phyloP scores from a whole-genome alignment of 257 asterid species.

The Osmanthus fragrans region DNA sequence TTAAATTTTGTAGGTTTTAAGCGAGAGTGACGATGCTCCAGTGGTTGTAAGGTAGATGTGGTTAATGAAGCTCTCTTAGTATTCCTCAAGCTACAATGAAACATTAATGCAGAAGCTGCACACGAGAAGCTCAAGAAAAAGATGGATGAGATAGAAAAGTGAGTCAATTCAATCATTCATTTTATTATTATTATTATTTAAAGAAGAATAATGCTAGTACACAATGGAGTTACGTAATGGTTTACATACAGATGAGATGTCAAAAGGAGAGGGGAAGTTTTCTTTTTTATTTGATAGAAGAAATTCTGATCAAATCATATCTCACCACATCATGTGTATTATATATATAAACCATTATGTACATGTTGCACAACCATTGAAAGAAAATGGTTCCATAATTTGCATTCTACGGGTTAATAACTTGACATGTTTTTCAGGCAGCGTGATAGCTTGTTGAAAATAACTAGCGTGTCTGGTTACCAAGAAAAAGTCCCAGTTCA shows the following conservation, averaged over 20 bases:
- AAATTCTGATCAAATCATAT: no score
- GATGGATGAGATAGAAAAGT: conserved; percentile 78
- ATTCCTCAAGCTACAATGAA: conserved; percentile 55
- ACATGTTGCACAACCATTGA: background rate
- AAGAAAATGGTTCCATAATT: background rate
- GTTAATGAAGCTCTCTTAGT: conserved; percentile 68
- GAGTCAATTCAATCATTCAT: conserved; percentile 15
- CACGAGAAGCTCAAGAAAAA: conserved; percentile 74
- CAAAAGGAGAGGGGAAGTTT: no score
- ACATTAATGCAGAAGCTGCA: conserved; percentile 61
- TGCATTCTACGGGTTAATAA: background rate
- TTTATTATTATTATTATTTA: background rate
- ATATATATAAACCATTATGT: no score
- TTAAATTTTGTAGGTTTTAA: conserved; percentile 51
- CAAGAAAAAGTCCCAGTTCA: conserved; percentile 70
- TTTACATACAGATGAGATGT: no score
- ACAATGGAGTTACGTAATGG: no score
- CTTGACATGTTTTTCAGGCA: conserved; percentile 54
- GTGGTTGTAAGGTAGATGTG: conserved; percentile 62
- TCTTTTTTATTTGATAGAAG: no score
- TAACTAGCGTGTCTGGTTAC: conserved; percentile 57
- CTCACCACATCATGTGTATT: no score
- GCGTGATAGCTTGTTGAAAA: conserved; percentile 52
- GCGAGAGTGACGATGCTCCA: conserved; percentile 61
- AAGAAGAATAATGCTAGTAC: no score